A percentile compares a stretch with the other conserved stretches of the same genome.
Conservation (phyloP, 148 eudicot species). For the Chenopodium formosanum region DNA sequence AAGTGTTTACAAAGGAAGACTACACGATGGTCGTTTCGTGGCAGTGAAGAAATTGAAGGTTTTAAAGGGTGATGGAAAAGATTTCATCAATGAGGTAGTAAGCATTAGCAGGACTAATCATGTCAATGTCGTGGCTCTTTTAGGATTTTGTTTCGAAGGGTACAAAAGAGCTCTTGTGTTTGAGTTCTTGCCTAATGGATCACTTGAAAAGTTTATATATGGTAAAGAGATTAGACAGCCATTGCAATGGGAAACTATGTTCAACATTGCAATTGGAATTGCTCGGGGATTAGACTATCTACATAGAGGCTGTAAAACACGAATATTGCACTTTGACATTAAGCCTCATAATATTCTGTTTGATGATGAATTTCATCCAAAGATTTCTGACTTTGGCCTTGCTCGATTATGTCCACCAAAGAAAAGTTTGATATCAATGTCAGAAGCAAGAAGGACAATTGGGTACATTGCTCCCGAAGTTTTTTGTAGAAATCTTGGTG, state of each 20-base stretch:
- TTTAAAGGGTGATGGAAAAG: not conserved
- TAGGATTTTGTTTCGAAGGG: constrained; percentile 58
- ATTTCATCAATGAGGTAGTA: constrained; percentile 51
- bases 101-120: constrained; percentile 62
- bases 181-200: constrained; percentile 64
- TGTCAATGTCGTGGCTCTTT: constrained; percentile 49
- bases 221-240: not conserved
- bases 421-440: constrained; percentile 3
- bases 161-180: constrained; percentile 57
- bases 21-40: no score
- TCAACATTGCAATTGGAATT: constrained; percentile 9
- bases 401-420: constrained; percentile 4
- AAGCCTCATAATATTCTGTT: constrained; percentile 10
- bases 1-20: no score
- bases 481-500: constrained; percentile 5
- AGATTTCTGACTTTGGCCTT: not conserved
- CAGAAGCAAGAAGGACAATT: constrained; percentile 9
- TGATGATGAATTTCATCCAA: constrained; percentile 13
- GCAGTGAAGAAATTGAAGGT: no score
- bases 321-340: not conserved
- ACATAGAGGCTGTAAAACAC: constrained; percentile 15
- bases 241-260: constrained; percentile 1
- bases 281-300: constrained; percentile 8
- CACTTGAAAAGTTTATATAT: constrained; percentile 3
- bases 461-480: constrained; percentile 22